These are phyloP conservation scores for Alloteropsis semialata DNA, from an alignment of 176 grass and related monocot species.

Conservation along the genomic window DNA sequence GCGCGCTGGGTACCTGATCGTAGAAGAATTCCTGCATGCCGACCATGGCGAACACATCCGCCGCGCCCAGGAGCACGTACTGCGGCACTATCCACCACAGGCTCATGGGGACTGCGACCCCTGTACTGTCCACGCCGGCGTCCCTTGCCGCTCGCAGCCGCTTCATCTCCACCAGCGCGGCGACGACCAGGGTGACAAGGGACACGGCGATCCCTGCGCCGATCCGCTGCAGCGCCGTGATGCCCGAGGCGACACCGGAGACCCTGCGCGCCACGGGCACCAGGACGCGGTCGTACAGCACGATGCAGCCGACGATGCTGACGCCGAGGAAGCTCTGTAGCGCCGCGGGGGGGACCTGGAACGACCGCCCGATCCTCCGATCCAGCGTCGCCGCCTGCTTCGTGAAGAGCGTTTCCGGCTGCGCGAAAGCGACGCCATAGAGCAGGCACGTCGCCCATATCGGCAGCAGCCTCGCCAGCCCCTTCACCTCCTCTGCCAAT, in stretches of 20 bases:
- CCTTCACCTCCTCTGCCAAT: slow-evolving; percentile 10
- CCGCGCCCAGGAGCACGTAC: slow-evolving; percentile 40
- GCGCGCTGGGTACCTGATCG: slow-evolving; percentile 49
- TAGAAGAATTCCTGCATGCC: slow-evolving; percentile 78
- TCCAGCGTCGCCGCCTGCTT: slow-evolving; percentile 55
- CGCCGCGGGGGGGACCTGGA: slow-evolving; percentile 36
- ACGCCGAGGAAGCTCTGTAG: slow-evolving; percentile 44
- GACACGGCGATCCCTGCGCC: slow-evolving; percentile 42
- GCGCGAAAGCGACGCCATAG: slow-evolving; percentile 35
- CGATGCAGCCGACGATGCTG: slow-evolving; percentile 25
- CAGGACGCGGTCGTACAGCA: slow-evolving; percentile 46
- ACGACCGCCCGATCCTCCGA: slow-evolving; percentile 1
- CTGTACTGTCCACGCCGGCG: neutral
- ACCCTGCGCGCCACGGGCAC: slow-evolving; percentile 36
- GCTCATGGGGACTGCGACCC: slow-evolving; percentile 41
- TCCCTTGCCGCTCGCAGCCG: slow-evolving; percentile 27
- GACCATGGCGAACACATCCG: slow-evolving; percentile 43
- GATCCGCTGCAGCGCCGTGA: slow-evolving; percentile 61
- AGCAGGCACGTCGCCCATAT: slow-evolving; percentile 42
- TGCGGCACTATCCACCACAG: slow-evolving; percentile 71
- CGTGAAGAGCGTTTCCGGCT: slow-evolving; percentile 46
- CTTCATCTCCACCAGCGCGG: slow-evolving; percentile 55
- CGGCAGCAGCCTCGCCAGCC: slow-evolving; percentile 31
- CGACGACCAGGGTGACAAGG: neutral
- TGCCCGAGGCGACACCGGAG: slow-evolving; percentile 18